Evolutionary conservation across 768 basidiomycete species (phyloP), one percentile per base, ranked within the genome.

Genomic region (Crucibulum laeve): DNA sequence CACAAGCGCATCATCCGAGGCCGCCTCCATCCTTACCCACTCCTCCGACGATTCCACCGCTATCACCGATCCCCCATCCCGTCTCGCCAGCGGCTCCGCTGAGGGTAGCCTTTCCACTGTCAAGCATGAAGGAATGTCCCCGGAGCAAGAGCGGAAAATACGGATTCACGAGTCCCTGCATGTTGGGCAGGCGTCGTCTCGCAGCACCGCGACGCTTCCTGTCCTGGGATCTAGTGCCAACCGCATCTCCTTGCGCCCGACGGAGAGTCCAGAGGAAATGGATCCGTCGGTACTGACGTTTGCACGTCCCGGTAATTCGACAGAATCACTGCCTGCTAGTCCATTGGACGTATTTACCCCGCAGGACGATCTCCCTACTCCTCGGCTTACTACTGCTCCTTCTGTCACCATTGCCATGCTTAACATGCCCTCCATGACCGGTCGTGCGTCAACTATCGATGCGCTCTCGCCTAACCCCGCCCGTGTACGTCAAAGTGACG

Each of bases 271-370:
- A 2, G 49, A 55, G 13, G 72, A 86, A 55, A 77, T 83, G 74
- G 86, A 90, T 55, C 80, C 80, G 5, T 86, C 84, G 13, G 91
- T 93, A 26, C 65, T 85, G 52, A 70, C 69, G 14, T 83, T 92
- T 61, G 85, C 81, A 18, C 77, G 91, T 38, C 87, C 91, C 13
- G 82, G 76, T 8, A 73, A 77, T 40, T 87, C 84, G 10, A 91
- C 90, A 5, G 87, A 89, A 67, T 80, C 79, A 47, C 67, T 87
- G 7, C 77, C 76, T 25, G 35, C 51, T 2, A 58, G 52, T 32
- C 53, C 58, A 28, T 19, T 40, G 32, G 3, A 19, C 41, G 14
- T 48, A 48, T 47, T 52, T 53, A 39, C 55, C 24, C 37, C 48
- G 42, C 24, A 53, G 30, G 47, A 60, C 30, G 63, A 67, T 26